Evolutionary conservation across 768 basidiomycete species (phyloP).

Genomic region (Crepidotus variabilis): DNA sequence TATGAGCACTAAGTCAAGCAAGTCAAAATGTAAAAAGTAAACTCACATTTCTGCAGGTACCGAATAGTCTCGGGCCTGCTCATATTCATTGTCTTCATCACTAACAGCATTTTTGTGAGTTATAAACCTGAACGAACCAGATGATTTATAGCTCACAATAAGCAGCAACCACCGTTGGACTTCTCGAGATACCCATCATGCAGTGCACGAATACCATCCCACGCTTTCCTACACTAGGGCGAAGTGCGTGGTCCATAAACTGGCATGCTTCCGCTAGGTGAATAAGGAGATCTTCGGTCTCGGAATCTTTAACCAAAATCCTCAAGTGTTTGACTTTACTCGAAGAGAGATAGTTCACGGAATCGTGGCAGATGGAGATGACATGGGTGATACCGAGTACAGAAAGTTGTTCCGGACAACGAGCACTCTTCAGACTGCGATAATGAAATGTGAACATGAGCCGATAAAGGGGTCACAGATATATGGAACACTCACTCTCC

Average conservation of each 20-base stretch:
- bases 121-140: background rate
- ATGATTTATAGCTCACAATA: conserved; percentile 37
- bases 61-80: conserved; percentile 40
- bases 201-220: conserved; percentile 71
- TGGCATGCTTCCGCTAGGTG: conserved; percentile 54
- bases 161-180: conserved; percentile 55
- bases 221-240: conserved; percentile 18
- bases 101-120: conserved; percentile 21
- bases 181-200: conserved; percentile 69
- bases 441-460: background rate
- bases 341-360: conserved; percentile 30
- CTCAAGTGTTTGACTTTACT: conserved; percentile 28
- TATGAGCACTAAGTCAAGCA: conserved; percentile 12
- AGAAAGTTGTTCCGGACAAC: conserved; percentile 23
- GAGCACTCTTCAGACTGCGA: conserved; percentile 33
- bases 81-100: conserved; percentile 46
- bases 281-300: conserved; percentile 56
- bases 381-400: conserved; percentile 47
- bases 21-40: background rate
- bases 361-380: conserved; percentile 55
- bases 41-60: conserved; percentile 47
- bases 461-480: no score
- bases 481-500: conserved; percentile 46
- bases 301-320: conserved; percentile 40
- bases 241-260: conserved; percentile 61